Conservation (phyloP, 192 early-diverging fungal genomes). For the Haplosporangium gracile region DNA sequence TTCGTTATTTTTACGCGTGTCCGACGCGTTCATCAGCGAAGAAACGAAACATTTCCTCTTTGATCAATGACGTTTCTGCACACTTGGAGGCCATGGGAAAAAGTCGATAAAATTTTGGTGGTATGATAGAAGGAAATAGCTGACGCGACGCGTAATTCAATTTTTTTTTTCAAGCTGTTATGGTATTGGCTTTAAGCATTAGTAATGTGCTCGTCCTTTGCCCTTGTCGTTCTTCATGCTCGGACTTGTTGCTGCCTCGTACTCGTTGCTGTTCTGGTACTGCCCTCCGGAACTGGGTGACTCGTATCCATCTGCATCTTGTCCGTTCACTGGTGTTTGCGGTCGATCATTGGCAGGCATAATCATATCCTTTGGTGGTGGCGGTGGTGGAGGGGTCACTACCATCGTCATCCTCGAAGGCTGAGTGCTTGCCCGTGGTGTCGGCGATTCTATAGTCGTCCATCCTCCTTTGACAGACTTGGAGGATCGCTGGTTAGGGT, state of each 20-base stretch:
- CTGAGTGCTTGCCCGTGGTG: slow-evolving; percentile 13
- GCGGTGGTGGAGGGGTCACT: slow-evolving; percentile 6
- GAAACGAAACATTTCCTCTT: not conserved
- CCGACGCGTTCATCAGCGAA: not conserved
- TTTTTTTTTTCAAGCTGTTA: too few relatives aligned
- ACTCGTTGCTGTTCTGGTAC: slow-evolving; percentile 49
- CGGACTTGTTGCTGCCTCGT: slow-evolving; percentile 51
- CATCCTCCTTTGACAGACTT: slow-evolving; percentile 2
- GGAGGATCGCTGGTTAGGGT: slow-evolving; percentile 1
- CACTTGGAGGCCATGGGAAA: not conserved
- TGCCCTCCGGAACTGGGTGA: slow-evolving; percentile 29
- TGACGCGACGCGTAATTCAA: too few relatives aligned
- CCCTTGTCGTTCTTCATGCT: slow-evolving; percentile 44
- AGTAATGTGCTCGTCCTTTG: slow-evolving; percentile 27
- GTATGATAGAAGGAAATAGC: too few relatives aligned
- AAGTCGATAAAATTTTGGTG: too few relatives aligned
- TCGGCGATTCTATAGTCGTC: slow-evolving; percentile 18
- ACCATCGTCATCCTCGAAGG: slow-evolving; percentile 8
- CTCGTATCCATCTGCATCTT: not conserved
- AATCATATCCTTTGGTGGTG: not conserved
- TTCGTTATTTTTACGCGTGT: not conserved
- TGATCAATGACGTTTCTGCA: not conserved
- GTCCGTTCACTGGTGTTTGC: slow-evolving; percentile 9
- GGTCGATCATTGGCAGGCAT: slow-evolving; percentile 8
- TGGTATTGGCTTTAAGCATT: not conserved